Evolutionary conservation across 2,329 filamentous ascomycete species (phyloP), one percentile per base, ranked within the genome.

Genomic region (Ophiostoma piceae): DNA sequence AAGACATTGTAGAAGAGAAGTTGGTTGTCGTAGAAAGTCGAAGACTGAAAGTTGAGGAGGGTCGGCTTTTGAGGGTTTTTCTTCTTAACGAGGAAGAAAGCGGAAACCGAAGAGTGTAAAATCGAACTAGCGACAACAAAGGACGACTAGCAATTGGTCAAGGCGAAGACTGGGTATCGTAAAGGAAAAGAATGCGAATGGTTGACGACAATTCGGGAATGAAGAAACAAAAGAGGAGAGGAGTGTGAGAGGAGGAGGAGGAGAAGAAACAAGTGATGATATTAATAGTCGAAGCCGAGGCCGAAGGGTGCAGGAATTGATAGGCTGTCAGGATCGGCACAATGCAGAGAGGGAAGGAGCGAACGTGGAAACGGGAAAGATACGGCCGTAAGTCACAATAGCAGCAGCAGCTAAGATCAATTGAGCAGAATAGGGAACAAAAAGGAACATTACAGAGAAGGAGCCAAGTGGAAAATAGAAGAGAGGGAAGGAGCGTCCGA

Each of bases 1-100:
- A 89, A 47, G 87, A 90, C 87, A 90, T 89, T 71, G 68, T 77
- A 1, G 29, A 69, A n/a, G 6, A 41, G 62, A 32, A 32, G 57
- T 14, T 22, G n/a, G 39, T 41, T 14, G 4, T 8, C 3, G n/a
- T 19, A 57, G 22, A 29, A 12, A 32, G 12, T 16, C 57, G 57
- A 62, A 7, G 26, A 16, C 0, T 32, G 54, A 62, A 19, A 26
- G 14, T 62, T 26, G 57, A 29, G 12, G 57, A 62, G 57, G 26
- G 57, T 8, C 57, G 12, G 22, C 12, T 57, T 62, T 22, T 65
- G 62, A 65, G 62, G 29, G 62, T 39, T 65, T 65, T 65, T 65
- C 62, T 16, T 65, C 19, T 65, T 19, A 12, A 32, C 54, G 57
- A 67, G n/a, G n/a, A 9, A 68, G 41, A 47, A 67, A 37, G 62